Evolutionary conservation across 2,329 filamentous ascomycete species (phyloP).

Genomic region (Fusarium tjaetaba): DNA sequence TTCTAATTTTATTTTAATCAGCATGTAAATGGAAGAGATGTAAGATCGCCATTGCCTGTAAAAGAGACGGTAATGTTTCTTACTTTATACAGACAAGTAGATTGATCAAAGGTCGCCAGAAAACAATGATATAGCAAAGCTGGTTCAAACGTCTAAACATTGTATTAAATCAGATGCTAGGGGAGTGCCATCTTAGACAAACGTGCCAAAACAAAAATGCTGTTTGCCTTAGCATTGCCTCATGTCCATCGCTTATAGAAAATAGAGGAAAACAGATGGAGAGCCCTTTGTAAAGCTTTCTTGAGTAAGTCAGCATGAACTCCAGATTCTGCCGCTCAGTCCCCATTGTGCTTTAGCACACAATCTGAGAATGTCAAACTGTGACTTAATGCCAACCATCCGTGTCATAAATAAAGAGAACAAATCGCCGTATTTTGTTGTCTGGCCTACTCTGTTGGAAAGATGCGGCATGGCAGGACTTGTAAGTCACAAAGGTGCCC

Average conservation of each 20-base stretch:
- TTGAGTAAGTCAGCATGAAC: neutral
- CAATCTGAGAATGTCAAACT: neutral
- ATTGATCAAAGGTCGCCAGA: neutral
- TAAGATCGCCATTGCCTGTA: neutral
- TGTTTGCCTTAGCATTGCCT: neutral
- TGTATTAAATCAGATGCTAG: neutral
- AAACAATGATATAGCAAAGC: neutral
- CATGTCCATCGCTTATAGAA: neutral
- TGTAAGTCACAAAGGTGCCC: neutral
- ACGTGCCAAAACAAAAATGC: neutral
- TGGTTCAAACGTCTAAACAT: neutral
- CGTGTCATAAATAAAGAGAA: too few relatives aligned
- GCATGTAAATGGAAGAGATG: neutral
- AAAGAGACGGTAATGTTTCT: neutral
- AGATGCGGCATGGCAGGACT: neutral
- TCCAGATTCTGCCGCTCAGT: neutral
- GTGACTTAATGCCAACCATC: neutral
- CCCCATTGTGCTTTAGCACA: neutral
- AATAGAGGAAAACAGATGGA: neutral
- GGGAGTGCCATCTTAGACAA: neutral
- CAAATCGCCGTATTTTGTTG: neutral
- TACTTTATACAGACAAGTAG: neutral
- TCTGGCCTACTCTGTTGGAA: neutral
- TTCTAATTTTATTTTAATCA: too few relatives aligned
- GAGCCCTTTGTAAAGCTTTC: neutral